Evolutionary conservation across 768 basidiomycete species (phyloP), one percentile per base, ranked within the genome.

Genomic region (Serpula lacrymans): DNA sequence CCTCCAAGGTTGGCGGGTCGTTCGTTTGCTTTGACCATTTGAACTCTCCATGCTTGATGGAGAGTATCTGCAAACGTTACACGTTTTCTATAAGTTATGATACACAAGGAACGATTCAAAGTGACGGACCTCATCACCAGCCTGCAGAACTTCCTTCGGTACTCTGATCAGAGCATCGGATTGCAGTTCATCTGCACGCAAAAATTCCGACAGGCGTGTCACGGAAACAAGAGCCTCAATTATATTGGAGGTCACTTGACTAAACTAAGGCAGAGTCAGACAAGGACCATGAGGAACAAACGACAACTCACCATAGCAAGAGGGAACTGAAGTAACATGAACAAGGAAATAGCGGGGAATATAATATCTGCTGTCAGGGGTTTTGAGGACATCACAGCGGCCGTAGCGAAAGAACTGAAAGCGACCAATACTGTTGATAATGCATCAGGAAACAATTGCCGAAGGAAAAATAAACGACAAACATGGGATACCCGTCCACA

Each of bases 331-430:
- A 95, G 67, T 1, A 95, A 69, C 79, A 88, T 83, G 67, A 92
- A 94, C 22, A 94, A 65, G 0, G 89, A 84, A 46, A 98, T 92
- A 0, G 89, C 82, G n/a, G 95, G 95, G 74, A 98, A 98, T 48
- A 97, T 94, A 37, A 91, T 68, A 47, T 96, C 93, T 0, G 86
- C 78, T 0, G 95, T 97, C 2, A 98, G 62, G 3, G 92, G 88
- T 21, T 58, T 72, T 1, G 72, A 60, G 4, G 81, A 80, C 2
- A 74, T 72, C 13, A 70, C 52, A 0, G 88, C 80, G 6, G 87
- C 87, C 1, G 75, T 74, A 6, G 87, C 81, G 49, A 94, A 86
- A 0, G 88, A 90, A 53, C 84, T 82, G 59, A 91, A 86, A 10
- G 85, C 85, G 5, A 90, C 88, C 3, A 89, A 65, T 11, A 88